phyloP scores from a whole-genome alignment of 2,329 filamentous ascomycete genomes.

The Cercospora sesami region DNA sequence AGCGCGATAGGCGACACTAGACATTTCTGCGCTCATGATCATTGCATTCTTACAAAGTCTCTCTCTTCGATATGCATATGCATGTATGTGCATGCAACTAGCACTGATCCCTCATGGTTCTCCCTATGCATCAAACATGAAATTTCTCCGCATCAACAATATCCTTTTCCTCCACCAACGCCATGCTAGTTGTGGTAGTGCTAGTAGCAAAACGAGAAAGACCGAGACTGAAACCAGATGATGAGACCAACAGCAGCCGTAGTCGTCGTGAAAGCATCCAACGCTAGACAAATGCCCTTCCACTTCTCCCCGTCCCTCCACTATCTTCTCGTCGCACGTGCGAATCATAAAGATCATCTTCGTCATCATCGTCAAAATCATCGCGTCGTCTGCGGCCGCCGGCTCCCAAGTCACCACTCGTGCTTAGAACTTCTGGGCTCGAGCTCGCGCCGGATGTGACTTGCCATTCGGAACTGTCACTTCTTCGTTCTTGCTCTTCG shows the following conservation, averaged over 20 bases:
- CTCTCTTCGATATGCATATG: neutral
- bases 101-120: neutral
- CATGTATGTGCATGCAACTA: neutral
- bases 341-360: constrained; percentile 18
- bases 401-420: constrained; percentile 29
- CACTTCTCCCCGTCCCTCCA: constrained; percentile 12
- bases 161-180: constrained; percentile 5
- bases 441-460: constrained; percentile 33
- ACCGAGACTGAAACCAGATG: neutral
- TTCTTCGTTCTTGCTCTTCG: constrained; percentile 17
- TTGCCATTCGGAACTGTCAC: constrained; percentile 39
- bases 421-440: constrained; percentile 33
- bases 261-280: constrained; percentile 8
- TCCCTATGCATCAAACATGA: neutral
- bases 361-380: constrained; percentile 17
- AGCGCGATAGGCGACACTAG: too few relatives aligned
- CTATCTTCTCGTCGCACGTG: constrained; percentile 13
- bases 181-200: neutral
- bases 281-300: constrained; percentile 18
- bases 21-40: too few relatives aligned
- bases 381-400: constrained; percentile 16
- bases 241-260: neutral
- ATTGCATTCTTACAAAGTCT: neutral
- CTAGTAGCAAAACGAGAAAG: neutral
- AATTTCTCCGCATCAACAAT: constrained; percentile 7